Conservation (phyloP, 129 eudicot species). For the Silybum marianum region DNA sequence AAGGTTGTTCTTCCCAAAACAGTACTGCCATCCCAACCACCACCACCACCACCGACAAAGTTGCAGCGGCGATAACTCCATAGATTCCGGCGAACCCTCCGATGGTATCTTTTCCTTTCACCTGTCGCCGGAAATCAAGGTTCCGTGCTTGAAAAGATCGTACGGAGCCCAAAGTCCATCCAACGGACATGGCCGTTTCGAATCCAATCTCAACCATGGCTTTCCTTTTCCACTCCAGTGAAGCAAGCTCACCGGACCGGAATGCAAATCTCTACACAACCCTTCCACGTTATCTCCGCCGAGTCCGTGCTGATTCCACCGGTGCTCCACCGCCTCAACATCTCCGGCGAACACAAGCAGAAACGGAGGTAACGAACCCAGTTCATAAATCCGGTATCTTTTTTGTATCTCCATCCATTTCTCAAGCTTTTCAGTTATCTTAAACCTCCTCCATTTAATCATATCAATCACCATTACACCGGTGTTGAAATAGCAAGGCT, state of each 20-base stretch:
- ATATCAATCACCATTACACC: constrained; percentile 93
- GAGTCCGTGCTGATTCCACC: constrained; percentile 92
- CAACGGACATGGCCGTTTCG: constrained; percentile 70
- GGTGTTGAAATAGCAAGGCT: constrained; percentile 79
- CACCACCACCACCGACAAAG: constrained; percentile 6
- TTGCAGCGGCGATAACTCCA: neutral
- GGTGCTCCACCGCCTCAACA: constrained; percentile 70
- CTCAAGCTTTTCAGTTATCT: constrained; percentile 57
- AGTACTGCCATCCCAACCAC: neutral
- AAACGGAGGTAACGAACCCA: constrained; percentile 54
- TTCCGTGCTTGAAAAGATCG: constrained; percentile 53
- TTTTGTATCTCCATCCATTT: constrained; percentile 85
- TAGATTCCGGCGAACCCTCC: neutral
- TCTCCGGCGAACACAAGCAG: constrained; percentile 78
- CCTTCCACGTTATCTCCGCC: constrained; percentile 52
- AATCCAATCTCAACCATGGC: constrained; percentile 90
- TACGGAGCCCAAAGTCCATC: constrained; percentile 94
- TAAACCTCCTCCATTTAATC: constrained; percentile 54
- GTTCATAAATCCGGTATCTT: constrained; percentile 64
- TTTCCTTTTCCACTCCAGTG: constrained; percentile 99
- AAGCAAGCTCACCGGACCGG: constrained; percentile 82
- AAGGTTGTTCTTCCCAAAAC: neutral
- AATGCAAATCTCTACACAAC: constrained; percentile 77
- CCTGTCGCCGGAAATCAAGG: constrained; percentile 46
- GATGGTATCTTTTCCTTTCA: constrained; percentile 15